phyloP scores from a whole-genome alignment of 2,329 filamentous ascomycete species.

The Hymenoscyphus fraxineus region DNA sequence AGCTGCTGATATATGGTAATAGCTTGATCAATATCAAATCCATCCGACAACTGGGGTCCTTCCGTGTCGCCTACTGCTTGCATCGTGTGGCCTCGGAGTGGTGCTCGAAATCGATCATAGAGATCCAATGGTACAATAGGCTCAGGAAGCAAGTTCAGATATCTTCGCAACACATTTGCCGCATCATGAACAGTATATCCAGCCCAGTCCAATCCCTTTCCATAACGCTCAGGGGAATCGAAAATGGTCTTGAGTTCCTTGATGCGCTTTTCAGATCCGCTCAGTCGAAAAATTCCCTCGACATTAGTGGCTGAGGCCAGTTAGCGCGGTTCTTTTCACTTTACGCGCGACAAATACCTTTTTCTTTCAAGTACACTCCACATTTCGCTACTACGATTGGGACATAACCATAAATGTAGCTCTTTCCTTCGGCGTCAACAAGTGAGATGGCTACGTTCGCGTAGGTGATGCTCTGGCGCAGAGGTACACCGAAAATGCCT shows the following conservation, averaged over 20 bases:
- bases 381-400: conserved; percentile 98
- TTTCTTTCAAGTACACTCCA: conserved; percentile 95
- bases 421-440: conserved; percentile 85
- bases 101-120: conserved; percentile 86
- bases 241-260: conserved; percentile 92
- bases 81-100: conserved; percentile 63
- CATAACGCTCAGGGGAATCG: conserved; percentile 91
- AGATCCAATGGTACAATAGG: conserved; percentile 93
- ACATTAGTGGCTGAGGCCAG: conserved; percentile 74
- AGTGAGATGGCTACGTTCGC: conserved; percentile 97
- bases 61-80: conserved; percentile 69
- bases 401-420: conserved; percentile 97
- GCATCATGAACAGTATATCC: conserved; percentile 98
- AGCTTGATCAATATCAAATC: conserved; percentile 69
- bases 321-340: conserved; percentile 11
- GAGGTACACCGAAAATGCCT: conserved; percentile 90
- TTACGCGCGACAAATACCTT: conserved; percentile 59
- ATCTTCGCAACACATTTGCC: conserved; percentile 90
- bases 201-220: conserved; percentile 94
- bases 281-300: conserved; percentile 94
- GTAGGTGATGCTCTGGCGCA: conserved; percentile 92
- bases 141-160: conserved; percentile 93
- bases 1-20: conserved; percentile 82
- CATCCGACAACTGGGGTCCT: conserved; percentile 65
- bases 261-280: conserved; percentile 95